Base-by-base conservation (phyloP, 805 yeast genomes). In the Candida andamanensis region DNA sequence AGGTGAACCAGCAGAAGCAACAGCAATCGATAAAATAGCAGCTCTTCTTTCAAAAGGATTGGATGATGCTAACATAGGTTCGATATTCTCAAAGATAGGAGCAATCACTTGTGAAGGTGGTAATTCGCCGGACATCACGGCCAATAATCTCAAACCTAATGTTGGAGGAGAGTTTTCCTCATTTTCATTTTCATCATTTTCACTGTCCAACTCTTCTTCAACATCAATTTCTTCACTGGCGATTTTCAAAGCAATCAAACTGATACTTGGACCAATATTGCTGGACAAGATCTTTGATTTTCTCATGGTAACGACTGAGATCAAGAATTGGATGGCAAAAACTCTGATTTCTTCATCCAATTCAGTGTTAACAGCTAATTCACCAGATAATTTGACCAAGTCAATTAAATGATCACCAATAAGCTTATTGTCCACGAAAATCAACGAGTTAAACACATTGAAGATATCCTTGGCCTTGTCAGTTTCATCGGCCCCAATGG, bases 41-140 rank as follows among this genome's bases (percentile, higher is more conserved):
- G 94, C 96, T 64, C 96, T 79, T 67, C 94, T 79, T 63, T 83
- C 86, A 44, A 74, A 80, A 40, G 72, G 70, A 54, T 85, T 77
- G 12, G 89, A 74, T 29, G 75, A 60, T 18, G 49, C 24, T 40
- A 80, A 56, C 68, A 79, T 60, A 26, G 71, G 53, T 27, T 75
- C 71, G 41, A 84, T 57, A 44, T 72, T 74, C 43, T 78, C 84
- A 40, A 86, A 69, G 41, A 90, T 70, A 26, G 95, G 90, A 42
- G 69, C 73, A 44, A 89, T 78, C 35, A 85, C 95, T 59, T 92
- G 98, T 26, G 86, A 75, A 30, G 97, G 95, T 33, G 99, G 96
- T 49, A 92, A 69, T 50, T 81, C 87, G 27, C 80, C 67, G 12
- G 97, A 76, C 44, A 90, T 76, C 50, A 76, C 74, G 32, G 85